Conservation (phyloP, 257 asterid species). For the Petrea volubilis region DNA sequence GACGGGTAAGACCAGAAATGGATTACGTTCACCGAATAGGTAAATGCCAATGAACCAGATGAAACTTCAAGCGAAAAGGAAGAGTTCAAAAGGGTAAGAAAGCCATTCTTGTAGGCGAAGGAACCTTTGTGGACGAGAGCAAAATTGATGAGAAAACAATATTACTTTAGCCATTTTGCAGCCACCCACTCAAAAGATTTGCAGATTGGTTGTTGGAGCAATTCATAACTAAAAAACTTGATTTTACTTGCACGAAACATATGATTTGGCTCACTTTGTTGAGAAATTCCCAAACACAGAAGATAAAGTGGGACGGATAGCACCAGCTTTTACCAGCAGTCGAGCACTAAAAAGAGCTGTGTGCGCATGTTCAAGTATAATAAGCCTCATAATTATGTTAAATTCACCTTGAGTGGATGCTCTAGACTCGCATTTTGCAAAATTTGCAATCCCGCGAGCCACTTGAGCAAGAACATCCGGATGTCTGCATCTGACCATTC, state of each 20-base stretch:
- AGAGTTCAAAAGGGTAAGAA: no score
- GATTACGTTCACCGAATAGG: no score
- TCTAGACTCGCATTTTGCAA: slow-evolving; percentile 91
- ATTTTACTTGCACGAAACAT: not conserved
- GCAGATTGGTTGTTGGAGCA: not conserved
- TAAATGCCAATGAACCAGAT: no score
- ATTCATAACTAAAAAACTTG: not conserved
- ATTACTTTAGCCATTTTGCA: not conserved
- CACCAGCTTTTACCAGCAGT: not conserved
- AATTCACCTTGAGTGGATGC: slow-evolving; percentile 68
- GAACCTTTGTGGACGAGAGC: no score
- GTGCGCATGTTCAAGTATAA: not conserved
- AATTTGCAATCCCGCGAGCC: slow-evolving; percentile 91
- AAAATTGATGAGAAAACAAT: not conserved
- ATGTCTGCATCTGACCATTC: slow-evolving; percentile 80
- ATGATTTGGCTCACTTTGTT: not conserved
- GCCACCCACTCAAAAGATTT: not conserved
- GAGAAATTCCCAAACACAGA: not conserved
- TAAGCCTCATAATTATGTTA: not conserved
- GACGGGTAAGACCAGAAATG: not conserved
- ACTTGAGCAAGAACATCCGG: slow-evolving; percentile 92
- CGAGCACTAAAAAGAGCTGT: not conserved
- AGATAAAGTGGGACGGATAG: not conserved
- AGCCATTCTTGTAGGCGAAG: no score
- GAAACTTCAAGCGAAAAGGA: no score